These are phyloP conservation scores for Epichloe glyceriae DNA, from an alignment of 2,329 filamentous ascomycete genomes.

Conservation along the genomic window DNA sequence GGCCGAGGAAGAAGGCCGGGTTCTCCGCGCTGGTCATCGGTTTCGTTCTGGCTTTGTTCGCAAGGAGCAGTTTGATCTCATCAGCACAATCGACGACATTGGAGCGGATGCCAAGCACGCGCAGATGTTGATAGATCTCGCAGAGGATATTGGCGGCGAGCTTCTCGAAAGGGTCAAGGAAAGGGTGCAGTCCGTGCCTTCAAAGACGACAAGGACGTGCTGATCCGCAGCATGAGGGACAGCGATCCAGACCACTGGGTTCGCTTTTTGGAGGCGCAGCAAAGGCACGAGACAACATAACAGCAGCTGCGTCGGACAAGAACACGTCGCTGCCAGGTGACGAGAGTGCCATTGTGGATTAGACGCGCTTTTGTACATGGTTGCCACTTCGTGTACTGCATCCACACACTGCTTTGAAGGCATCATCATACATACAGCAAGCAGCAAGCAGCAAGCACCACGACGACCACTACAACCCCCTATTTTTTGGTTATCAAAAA, in stretches of 20 bases:
- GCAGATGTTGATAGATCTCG: conserved; percentile 44
- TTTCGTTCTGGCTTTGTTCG: conserved; percentile 42
- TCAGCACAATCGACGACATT: conserved; percentile 37
- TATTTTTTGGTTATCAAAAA: too few species aligned
- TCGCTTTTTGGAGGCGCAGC: conserved; percentile 47
- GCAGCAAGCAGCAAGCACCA: too few species aligned
- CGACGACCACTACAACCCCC: too few species aligned
- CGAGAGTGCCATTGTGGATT: conserved; percentile 31
- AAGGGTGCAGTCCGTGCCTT: conserved; percentile 51
- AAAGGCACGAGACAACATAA: conserved; percentile 42
- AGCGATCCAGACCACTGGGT: conserved; percentile 56
- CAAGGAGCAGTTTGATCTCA: conserved; percentile 36
- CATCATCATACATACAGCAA: too few species aligned
- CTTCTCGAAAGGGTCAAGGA: conserved; percentile 40
- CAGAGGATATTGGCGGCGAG: conserved; percentile 50
- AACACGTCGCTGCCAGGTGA: conserved; percentile 13
- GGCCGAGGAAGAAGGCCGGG: conserved; percentile 43
- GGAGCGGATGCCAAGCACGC: conserved; percentile 36
- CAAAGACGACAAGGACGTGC: conserved; percentile 40
- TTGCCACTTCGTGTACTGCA: too few species aligned
- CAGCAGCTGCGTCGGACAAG: conserved; percentile 16
- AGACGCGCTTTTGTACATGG: conserved; percentile 1
- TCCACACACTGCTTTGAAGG: too few species aligned
- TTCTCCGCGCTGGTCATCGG: conserved; percentile 41
- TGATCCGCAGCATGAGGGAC: conserved; percentile 37